phyloP scores from a whole-genome alignment of 768 basidiomycete genomes.

The Cystobasidium ongulense region DNA sequence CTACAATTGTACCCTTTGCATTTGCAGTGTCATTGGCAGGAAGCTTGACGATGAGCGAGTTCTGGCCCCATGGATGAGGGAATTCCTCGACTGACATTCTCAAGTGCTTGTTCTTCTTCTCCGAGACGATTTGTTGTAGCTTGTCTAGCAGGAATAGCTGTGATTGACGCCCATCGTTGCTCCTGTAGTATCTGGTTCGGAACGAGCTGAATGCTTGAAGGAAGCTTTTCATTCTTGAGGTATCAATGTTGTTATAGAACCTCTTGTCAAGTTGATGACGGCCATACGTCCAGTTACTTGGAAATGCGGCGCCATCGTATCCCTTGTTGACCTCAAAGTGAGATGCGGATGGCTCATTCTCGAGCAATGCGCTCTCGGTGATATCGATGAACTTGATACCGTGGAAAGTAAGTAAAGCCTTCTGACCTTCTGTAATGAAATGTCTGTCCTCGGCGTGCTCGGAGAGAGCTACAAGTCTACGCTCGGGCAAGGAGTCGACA shows the following conservation, averaged over 20 bases:
- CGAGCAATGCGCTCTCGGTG: conserved; percentile 31
- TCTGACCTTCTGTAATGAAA: conserved; percentile 39
- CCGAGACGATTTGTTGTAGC: conserved; percentile 42
- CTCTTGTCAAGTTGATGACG: conserved; percentile 18
- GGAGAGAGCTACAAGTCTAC: conserved; percentile 24
- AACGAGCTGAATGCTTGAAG: conserved; percentile 34
- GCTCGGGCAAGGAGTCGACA: conserved; percentile 36
- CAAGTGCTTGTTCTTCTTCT: conserved; percentile 19
- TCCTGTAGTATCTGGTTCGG: conserved; percentile 46
- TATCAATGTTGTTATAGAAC: conserved; percentile 33
- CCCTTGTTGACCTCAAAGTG: background rate
- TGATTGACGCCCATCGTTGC: conserved; percentile 45
- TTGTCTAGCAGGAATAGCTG: conserved; percentile 45
- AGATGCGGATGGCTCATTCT: background rate
- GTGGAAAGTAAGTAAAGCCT: conserved; percentile 35
- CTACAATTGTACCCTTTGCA: conserved; percentile 39
- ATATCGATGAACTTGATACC: conserved; percentile 38
- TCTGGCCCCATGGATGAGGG: conserved; percentile 43
- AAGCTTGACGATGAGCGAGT: conserved; percentile 45
- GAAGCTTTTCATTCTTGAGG: conserved; percentile 32
- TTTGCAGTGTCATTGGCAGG: conserved; percentile 34
- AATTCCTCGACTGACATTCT: conserved; percentile 41
- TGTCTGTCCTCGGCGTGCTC: background rate
- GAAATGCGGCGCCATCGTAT: conserved; percentile 30
- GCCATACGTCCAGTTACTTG: conserved; percentile 29